Evolutionary conservation across 768 basidiomycete species (phyloP), one percentile per base, ranked within the genome.

Genomic region (Suillus fuscotomentosus): DNA sequence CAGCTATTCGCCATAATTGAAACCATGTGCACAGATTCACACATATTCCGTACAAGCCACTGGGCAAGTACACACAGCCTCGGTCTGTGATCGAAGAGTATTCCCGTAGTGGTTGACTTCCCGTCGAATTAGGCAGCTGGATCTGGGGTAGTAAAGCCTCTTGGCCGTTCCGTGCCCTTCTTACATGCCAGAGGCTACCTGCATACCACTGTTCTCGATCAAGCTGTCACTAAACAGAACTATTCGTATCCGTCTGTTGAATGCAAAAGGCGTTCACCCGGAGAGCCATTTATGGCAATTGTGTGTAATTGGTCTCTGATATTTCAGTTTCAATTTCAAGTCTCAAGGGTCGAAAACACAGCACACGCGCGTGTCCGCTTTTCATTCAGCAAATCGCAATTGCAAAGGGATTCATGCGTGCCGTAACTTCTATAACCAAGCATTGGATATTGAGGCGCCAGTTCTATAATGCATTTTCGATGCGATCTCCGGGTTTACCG

Each of bases 21-120:
- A 65, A 7, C 27, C 51, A 13, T 36, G 36, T 50, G 36, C 22
- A 15, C 51, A 73, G 77, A 22, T 75, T 76, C 47, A 61, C 70
- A 51, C 71, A 80, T 9, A 72, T 80, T 17, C 38, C 61, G 20
- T 83, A 80, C 64, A 65, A 67, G 56, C 76, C 81, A 1, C 69
- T 83, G 8, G 83, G 79, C 2, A 70, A 76, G 60, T 84, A 81
- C 64, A 69, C 68, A 20, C 74, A 78, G 67, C 84, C 83, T 5
- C 70, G 68, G 43, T 83, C 81, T 53, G 83, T 85, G 13, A 83
- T 85, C 59, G 77, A 83, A 51, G 79, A 81, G 68, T 82, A 80
- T 63, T 66, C 59, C 22, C 34, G 34, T 27, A n/a, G 31, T 57
- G 41, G 57, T 43, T 36, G 38, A 45, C 62, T 62, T 60, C 27